Evolutionary conservation across 768 basidiomycete species (phyloP), one percentile per base, ranked within the genome.

Genomic region (Tricholoma furcatifolium): DNA sequence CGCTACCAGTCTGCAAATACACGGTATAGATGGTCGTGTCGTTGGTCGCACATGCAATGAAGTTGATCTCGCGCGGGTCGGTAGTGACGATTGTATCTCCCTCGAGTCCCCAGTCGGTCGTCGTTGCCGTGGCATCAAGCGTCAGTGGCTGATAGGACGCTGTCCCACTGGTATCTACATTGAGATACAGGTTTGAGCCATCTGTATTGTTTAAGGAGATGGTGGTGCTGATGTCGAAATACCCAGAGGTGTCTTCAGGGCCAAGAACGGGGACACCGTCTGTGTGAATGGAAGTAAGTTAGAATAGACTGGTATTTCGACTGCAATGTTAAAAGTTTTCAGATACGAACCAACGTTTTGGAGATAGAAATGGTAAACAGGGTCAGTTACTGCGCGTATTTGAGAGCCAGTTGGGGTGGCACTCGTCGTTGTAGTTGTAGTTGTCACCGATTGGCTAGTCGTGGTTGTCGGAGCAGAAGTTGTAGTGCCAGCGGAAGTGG

Each of bases 51-150:
- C 81, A 82, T 7, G 77, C 79, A 21, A 82, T 63, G 67, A 81
- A 83, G 63, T 82, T 82, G 47, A 80, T 71, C 63, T 79, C 74
- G 32, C 78, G 67, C 18, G 78, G 80, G 51, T 60, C 65, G 5
- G 75, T 79, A 21, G 75, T 81, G 61, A 83, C 79, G 60, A 82
- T 82, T 12, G 82, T 81, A 57, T 83, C 82, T 10, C 81, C 81
- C 62, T 81, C 80, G 34, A 83, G 70, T 32, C 72, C 78, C 81
- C 81, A 82, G 58, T 80, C 70, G 6, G 76, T 78, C 17, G 80
- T 82, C 4, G 67, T 72, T 11, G 81, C 77, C 0, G 76, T 73
- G 2, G 69, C 56, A 45, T 70, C 74, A 44, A 82, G 70, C 1
- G 71, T 73, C 42, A 83, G 64, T 11, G 77, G 61, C 59, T 78